phyloP scores from a whole-genome alignment of 1,284 basidiomycete genomes.

The Fomitopsis betulina region DNA sequence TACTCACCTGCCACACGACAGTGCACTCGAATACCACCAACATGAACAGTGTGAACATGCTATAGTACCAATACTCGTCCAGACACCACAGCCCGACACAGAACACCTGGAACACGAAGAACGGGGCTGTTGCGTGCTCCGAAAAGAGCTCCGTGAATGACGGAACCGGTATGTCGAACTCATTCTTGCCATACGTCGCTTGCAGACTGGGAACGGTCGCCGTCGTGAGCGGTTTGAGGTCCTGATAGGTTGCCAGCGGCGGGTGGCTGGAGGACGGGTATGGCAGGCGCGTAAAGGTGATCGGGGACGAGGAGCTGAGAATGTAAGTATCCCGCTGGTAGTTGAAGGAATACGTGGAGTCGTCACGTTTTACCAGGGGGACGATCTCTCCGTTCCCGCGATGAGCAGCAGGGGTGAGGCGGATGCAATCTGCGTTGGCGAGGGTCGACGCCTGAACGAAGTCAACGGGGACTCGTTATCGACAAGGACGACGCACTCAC shows the following conservation, averaged over 20 bases:
- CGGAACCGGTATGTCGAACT: conserved; percentile 94
- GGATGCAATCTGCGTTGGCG: conserved; percentile 75
- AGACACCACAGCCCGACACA: conserved; percentile 94
- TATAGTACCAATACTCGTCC: conserved; percentile 98
- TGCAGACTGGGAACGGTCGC: conserved; percentile 43
- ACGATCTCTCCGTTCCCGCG: conserved; percentile 93
- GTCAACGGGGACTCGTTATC: background rate
- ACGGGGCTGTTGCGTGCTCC: conserved; percentile 92
- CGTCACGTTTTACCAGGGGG: conserved; percentile 63
- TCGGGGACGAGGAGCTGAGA: conserved; percentile 52
- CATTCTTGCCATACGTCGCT: conserved; percentile 82
- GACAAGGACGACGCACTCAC: conserved; percentile 31
- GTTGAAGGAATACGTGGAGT: conserved; percentile 78
- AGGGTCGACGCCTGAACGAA: conserved; percentile 55
- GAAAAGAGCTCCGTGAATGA: conserved; percentile 85
- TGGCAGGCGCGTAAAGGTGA: conserved; percentile 78
- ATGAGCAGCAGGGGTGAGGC: conserved; percentile 82
- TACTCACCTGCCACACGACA: conserved; percentile 85
- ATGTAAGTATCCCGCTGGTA: conserved; percentile 97
- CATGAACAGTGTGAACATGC: conserved; percentile 96
- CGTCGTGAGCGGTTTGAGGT: conserved; percentile 43
- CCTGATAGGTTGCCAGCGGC: conserved; percentile 63
- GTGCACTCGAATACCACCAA: conserved; percentile 95
- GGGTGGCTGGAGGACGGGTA: conserved; percentile 85
- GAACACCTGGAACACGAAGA: conserved; percentile 96